A percentile compares a stretch with the other conserved stretches of the same genome.
Conservation (phyloP, 2,329 filamentous ascomycete genomes). For the Sporothrix inflata region DNA sequence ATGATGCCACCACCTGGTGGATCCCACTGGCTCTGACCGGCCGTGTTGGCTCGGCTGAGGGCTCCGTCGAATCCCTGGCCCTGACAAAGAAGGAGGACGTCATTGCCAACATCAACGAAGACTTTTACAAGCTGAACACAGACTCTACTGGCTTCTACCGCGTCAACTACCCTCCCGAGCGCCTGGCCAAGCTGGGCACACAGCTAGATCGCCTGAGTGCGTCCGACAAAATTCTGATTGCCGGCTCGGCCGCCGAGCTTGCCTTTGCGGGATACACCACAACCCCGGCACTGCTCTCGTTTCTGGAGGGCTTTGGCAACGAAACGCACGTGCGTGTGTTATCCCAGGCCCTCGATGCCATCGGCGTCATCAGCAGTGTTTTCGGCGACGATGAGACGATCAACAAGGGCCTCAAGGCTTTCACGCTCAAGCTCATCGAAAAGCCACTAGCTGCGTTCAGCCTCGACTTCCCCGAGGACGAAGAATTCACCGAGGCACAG, state of each 20-base stretch:
- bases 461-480: conserved; percentile 78
- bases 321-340: conserved; percentile 89
- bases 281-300: conserved; percentile 78
- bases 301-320: conserved; percentile 79
- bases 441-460: conserved; percentile 78
- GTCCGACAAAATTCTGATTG: conserved; percentile 89
- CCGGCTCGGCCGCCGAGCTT: conserved; percentile 87
- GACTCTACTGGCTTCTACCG: conserved; percentile 87
- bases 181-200: conserved; percentile 77
- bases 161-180: conserved; percentile 86
- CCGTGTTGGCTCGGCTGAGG: conserved; percentile 64
- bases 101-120: conserved; percentile 71
- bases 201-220: conserved; percentile 76
- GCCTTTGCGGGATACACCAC: conserved; percentile 84
- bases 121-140: conserved; percentile 93
- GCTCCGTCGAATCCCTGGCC: conserved; percentile 61
- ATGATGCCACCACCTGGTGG: conserved; percentile 95
- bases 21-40: conserved; percentile 85
- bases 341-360: conserved; percentile 78
- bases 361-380: conserved; percentile 78
- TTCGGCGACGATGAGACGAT: conserved; percentile 78
- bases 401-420: conserved; percentile 73
- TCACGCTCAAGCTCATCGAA: conserved; percentile 75
- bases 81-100: conserved; percentile 77
- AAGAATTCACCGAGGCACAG: conserved; percentile 81